Evolutionary conservation across 345 rosid genomes (phyloP).

Genomic region (Alliaria petiolata): DNA sequence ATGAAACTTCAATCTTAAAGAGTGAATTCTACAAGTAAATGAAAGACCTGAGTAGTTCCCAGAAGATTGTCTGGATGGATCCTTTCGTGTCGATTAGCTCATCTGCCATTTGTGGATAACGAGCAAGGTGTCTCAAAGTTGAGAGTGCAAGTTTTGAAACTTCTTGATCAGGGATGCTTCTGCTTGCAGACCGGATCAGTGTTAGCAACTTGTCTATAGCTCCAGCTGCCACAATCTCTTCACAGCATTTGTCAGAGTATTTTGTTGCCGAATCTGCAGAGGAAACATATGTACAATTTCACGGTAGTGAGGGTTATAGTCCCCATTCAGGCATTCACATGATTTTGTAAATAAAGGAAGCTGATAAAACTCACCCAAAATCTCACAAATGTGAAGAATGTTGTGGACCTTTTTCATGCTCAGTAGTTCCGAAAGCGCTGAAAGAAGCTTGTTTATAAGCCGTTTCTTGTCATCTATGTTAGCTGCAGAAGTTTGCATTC

Average conservation of each 20-base stretch:
- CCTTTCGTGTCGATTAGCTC: constrained; percentile 50
- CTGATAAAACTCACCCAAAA: constrained; percentile 50
- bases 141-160: constrained; percentile 78
- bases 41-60: constrained; percentile 71
- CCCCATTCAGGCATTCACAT: background rate
- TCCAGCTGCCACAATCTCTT: constrained; percentile 84
- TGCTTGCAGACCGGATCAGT: constrained; percentile 61
- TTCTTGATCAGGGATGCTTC: constrained; percentile 92
- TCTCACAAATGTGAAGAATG: constrained; percentile 81
- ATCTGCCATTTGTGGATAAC: constrained; percentile 59
- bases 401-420: constrained; percentile 71
- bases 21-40: background rate
- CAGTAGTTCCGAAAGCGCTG: constrained; percentile 70
- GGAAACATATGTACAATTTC: background rate
- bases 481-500: constrained; percentile 66
- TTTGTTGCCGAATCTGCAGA: constrained; percentile 65
- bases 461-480: constrained; percentile 82
- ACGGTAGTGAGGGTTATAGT: background rate
- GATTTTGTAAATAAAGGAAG: constrained; percentile 1
- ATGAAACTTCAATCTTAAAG: background rate
- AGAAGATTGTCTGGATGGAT: constrained; percentile 56
- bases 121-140: constrained; percentile 66
- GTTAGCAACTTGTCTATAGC: constrained; percentile 62
- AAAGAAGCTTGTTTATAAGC: constrained; percentile 67
- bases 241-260: constrained; percentile 81